Conservation (phyloP, 2,329 filamentous ascomycete species). For the Stagonosporopsis chrysanthemi region DNA sequence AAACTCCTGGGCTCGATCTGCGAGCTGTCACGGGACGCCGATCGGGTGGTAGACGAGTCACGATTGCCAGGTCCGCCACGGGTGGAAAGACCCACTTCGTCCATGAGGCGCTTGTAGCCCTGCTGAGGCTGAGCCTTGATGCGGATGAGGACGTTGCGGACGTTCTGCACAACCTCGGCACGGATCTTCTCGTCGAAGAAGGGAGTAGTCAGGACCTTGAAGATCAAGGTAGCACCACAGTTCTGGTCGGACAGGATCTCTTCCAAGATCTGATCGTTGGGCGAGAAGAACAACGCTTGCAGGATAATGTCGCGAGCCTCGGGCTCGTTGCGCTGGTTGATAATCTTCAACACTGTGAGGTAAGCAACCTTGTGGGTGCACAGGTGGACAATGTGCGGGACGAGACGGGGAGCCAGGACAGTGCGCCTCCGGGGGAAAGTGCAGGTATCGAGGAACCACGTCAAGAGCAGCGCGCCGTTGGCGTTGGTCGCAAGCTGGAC, state of each 20-base stretch:
- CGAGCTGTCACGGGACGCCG: slow-evolving; percentile 49
- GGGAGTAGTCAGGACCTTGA: slow-evolving; percentile 96
- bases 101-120: slow-evolving; percentile 98
- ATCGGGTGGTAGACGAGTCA: slow-evolving; percentile 47
- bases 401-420: slow-evolving; percentile 88
- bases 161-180: slow-evolving; percentile 86
- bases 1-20: slow-evolving; percentile 45
- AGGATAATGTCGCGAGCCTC: slow-evolving; percentile 91
- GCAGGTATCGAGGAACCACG: slow-evolving; percentile 98
- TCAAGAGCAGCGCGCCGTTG: slow-evolving; percentile 90
- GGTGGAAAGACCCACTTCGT: slow-evolving; percentile 88
- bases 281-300: slow-evolving; percentile 89
- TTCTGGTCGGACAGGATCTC: slow-evolving; percentile 90
- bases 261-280: slow-evolving; percentile 84
- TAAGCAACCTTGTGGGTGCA: slow-evolving; percentile 99
- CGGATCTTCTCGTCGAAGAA: slow-evolving; percentile 96
- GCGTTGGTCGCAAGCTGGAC: slow-evolving; percentile 96
- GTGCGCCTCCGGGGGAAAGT: slow-evolving; percentile 91
- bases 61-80: slow-evolving; percentile 53
- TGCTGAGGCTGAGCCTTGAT: slow-evolving; percentile 94
- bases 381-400: slow-evolving; percentile 90
- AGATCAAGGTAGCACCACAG: slow-evolving; percentile 94
- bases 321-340: slow-evolving; percentile 94
- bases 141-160: slow-evolving; percentile 84
- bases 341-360: slow-evolving; percentile 94